Evolutionary conservation across 2,329 filamentous ascomycete genomes (phyloP).

Genomic region (Cladosporium austrohemisphaericum): DNA sequence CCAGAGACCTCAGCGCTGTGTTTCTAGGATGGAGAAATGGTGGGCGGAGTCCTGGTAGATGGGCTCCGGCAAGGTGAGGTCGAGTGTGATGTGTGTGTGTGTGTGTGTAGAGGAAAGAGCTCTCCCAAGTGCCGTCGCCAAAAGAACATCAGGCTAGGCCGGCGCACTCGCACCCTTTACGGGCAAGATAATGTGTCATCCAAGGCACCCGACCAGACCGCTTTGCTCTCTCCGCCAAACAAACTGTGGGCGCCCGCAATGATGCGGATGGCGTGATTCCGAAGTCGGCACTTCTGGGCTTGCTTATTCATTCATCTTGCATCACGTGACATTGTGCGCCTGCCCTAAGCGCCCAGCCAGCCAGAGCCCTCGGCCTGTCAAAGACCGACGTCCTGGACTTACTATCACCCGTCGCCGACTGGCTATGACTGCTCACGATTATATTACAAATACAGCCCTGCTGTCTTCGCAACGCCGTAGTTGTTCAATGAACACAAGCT

Average conservation of each 20-base stretch:
- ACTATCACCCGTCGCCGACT: slow-evolving; percentile 9
- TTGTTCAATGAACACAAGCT: not conserved
- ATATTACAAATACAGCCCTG: too few species aligned
- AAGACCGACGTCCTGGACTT: slow-evolving; percentile 8
- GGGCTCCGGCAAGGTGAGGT: slow-evolving; percentile 8
- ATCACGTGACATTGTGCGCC: too few species aligned
- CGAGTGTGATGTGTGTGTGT: not conserved
- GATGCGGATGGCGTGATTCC: slow-evolving; percentile 10
- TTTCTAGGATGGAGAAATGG: slow-evolving; percentile 26
- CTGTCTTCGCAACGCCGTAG: too few species aligned
- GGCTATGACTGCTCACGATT: too few species aligned
- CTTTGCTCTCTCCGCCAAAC: slow-evolving; percentile 9
- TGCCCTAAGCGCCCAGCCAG: too few species aligned
- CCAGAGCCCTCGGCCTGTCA: slow-evolving; percentile 7
- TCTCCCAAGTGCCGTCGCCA: not conserved
- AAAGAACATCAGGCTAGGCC: too few species aligned
- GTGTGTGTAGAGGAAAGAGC: not conserved
- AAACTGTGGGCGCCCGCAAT: slow-evolving; percentile 13
- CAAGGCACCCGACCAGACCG: slow-evolving; percentile 10
- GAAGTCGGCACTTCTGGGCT: not conserved
- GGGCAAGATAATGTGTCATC: slow-evolving; percentile 9
- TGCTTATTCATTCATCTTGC: too few species aligned
- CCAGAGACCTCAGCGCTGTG: slow-evolving; percentile 30
- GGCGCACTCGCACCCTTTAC: not conserved
- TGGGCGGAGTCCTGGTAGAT: slow-evolving; percentile 22